Conservation (phyloP, 2,329 filamentous ascomycete species). For the Curvularia eragrostidis region DNA sequence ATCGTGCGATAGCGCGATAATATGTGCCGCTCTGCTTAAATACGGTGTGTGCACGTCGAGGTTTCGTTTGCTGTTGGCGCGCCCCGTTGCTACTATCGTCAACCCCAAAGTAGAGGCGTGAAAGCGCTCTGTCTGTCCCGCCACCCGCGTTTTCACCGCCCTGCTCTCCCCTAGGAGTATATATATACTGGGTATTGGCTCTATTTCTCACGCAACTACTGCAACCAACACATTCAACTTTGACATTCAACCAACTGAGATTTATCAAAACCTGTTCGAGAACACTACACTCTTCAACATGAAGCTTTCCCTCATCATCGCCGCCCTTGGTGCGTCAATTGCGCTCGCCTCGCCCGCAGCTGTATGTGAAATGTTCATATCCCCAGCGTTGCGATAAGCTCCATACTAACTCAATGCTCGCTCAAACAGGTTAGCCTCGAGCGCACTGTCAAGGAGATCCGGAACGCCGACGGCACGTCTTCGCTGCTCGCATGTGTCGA, state of each 20-base stretch:
- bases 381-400: not conserved
- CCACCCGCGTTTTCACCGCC: not conserved
- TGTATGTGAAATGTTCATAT: conserved; percentile 17
- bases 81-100: not conserved
- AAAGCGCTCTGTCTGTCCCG: not conserved
- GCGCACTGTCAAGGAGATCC: conserved; percentile 26
- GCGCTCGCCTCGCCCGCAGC: conserved; percentile 35
- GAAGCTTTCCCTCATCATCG: conserved; percentile 36
- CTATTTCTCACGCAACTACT: not conserved
- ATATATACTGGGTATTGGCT: not conserved
- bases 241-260: not conserved
- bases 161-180: not conserved
- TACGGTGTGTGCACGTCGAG: not conserved
- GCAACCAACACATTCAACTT: not conserved
- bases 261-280: not conserved
- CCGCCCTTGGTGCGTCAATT: conserved; percentile 25
- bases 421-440: conserved; percentile 30
- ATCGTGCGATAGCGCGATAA: not conserved
- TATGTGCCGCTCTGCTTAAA: not conserved
- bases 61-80: not conserved
- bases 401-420: not conserved
- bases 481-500: conserved; percentile 27
- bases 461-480: conserved; percentile 20
- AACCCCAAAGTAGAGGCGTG: not conserved
- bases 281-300: conserved; percentile 15